Evolutionary conservation across 331 rosid species (phyloP), one percentile per base, ranked within the genome.

Genomic region (Pyrus hybrid): DNA sequence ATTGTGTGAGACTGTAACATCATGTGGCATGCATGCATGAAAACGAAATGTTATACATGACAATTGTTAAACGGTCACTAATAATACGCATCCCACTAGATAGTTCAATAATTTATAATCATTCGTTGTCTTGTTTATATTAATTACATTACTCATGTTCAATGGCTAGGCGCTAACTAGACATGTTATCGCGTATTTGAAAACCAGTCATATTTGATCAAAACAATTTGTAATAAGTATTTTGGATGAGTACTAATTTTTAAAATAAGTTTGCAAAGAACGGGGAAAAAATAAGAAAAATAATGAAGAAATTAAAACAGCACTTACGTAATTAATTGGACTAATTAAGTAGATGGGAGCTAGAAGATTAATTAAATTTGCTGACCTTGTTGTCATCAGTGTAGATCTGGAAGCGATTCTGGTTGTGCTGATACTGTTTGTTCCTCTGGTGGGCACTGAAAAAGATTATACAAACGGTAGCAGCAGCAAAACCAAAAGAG

Each of bases 401-500:
- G 80, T 78, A 87, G 84, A 91, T 85, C 87, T 83, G 91, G 79
- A 91, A 84, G 43, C 85, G 85, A 74, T 84, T 87, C 17, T 86
- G 97, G 66, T 83, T 74, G 8, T 75, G 84, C 1, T 75, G 88
- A 18, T 35, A 51, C 3, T 76, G 58, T 43, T 73, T 83, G 84
- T 73, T 86, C 51, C 65, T 85, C 9, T 90, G 91, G 3, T 88
- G 87, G 65, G 74, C 87, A 70, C 98, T 95, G n/a, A 87, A 54
- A 37, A 83, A 73, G 29, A 90, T 63, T 58, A 91, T 72, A 81
- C 96, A 94, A 72, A 91, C 60, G 21, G 98, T 88, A 32, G 92
- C 96, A 69, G 94, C 98, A 76, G 93, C 93, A 85, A 94, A 80
- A 13, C 96, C 96, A 75, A 91, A 90, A 10, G 97, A 87, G 71